Percentiles rank a stretch among this genome's conserved stretches.
Evolutionary conservation across 352 stramenopile genomes (phyloP).

Genomic region (Halophytophthora batemanensis): DNA sequence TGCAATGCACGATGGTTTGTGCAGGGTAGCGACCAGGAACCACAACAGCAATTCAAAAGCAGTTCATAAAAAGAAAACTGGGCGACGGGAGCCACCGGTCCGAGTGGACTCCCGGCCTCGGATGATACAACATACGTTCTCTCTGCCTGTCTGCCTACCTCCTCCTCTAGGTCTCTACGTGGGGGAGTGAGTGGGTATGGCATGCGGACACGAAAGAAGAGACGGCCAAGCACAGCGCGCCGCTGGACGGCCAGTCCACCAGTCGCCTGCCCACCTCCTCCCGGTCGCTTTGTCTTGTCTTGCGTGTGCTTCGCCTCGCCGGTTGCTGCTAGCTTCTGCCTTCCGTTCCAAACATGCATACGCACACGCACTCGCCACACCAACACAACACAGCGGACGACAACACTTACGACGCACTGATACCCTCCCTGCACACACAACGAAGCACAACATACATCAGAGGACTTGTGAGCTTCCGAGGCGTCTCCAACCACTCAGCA

Average conservation of each 20-base stretch:
- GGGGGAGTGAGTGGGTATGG: conserved; percentile 7
- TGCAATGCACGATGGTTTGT: no score
- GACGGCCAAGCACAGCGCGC: background rate
- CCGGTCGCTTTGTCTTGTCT: background rate
- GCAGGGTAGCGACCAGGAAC: no score
- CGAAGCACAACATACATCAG: conserved; percentile 11
- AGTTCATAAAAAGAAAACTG: no score
- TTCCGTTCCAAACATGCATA: conserved; percentile 18
- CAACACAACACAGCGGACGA: conserved; percentile 20
- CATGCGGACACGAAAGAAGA: background rate
- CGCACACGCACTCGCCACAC: conserved; percentile 23
- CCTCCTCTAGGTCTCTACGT: conserved; percentile 39
- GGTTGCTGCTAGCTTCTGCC: conserved; percentile 6
- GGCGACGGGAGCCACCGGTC: no score
- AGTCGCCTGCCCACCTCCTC: background rate
- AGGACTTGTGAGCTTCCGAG: conserved; percentile 1
- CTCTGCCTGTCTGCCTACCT: conserved; percentile 17
- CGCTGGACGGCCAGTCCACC: background rate
- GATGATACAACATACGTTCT: conserved; percentile 29
- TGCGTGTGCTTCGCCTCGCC: conserved; percentile 14
- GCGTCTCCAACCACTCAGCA: background rate
- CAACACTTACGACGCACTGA: conserved; percentile 64
- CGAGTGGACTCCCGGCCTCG: no score
- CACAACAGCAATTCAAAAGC: no score
- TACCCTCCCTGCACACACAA: conserved; percentile 48